phyloP scores from a whole-genome alignment of 176 grass and related monocot species.

The Stipa capillata region DNA sequence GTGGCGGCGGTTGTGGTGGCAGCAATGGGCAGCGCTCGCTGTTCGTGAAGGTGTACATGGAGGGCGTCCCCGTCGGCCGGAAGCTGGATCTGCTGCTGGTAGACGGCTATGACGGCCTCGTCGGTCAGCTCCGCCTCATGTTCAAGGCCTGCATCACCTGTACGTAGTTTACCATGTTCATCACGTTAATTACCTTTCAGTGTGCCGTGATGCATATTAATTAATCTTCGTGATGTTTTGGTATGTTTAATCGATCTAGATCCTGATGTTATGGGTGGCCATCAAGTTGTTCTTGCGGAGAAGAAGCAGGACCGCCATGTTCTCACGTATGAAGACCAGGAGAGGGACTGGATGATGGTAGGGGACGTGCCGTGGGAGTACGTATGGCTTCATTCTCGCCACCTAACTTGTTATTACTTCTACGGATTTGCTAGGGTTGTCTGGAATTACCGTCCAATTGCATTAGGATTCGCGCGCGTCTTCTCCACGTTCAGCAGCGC shows the following conservation, averaged over 20 bases:
- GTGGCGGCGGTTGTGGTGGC: no score
- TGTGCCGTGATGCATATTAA: no score
- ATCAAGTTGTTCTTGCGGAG: neutral
- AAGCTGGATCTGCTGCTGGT: constrained; percentile 54
- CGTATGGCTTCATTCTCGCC: neutral
- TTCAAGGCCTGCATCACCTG: constrained; percentile 47
- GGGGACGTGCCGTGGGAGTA: constrained; percentile 76
- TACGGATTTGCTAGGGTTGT: no score
- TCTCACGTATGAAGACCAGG: constrained; percentile 62
- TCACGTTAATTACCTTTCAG: no score
- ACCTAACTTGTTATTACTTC: no score
- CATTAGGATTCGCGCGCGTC: no score
- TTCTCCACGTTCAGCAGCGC: no score
- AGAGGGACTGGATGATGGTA: constrained; percentile 78
- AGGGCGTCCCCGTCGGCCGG: constrained; percentile 63
- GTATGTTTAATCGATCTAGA: constrained; percentile 10
- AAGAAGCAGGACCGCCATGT: constrained; percentile 33
- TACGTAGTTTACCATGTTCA: no score
- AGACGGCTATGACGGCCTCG: constrained; percentile 40
- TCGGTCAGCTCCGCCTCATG: constrained; percentile 39
- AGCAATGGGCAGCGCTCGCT: constrained; percentile 15
- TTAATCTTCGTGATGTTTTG: neutral
- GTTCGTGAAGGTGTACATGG: constrained; percentile 80
- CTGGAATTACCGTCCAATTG: no score
- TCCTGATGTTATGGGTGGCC: constrained; percentile 24